Evolutionary conservation across 495 filamentous ascomycete genomes (phyloP).

Genomic region (Daldinia caldariorum): DNA sequence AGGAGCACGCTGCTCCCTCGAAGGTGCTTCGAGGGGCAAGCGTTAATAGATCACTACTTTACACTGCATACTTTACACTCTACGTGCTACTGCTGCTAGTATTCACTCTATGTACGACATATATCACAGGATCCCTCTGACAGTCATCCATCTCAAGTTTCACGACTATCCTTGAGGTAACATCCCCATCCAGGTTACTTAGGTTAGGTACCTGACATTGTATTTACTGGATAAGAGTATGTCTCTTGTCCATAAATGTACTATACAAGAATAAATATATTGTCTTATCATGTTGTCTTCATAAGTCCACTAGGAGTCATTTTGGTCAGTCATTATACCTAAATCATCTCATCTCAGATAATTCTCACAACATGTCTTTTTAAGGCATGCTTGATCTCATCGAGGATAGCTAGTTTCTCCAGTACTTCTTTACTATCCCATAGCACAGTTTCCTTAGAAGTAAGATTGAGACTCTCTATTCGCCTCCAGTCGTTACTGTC

Average conservation of each 20-base stretch:
- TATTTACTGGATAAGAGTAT: too few relatives aligned
- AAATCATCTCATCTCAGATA: neutral
- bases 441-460: neutral
- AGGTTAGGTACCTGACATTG: neutral
- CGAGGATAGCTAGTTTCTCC: neutral
- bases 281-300: too few relatives aligned
- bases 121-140: too few relatives aligned
- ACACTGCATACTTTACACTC: too few relatives aligned
- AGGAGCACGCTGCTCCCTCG: too few relatives aligned
- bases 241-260: too few relatives aligned
- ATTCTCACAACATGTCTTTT: slow-evolving; percentile 1
- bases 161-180: neutral
- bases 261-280: too few relatives aligned
- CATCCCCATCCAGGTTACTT: too few relatives aligned
- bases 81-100: too few relatives aligned
- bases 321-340: neutral
- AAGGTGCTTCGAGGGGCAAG: too few relatives aligned
- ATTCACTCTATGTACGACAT: too few relatives aligned
- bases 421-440: neutral
- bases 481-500: slow-evolving; percentile 20
- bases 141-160: neutral
- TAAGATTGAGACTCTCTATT: slow-evolving; percentile 8
- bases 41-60: too few relatives aligned
- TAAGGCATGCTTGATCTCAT: slow-evolving; percentile 1
- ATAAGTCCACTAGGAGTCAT: neutral